Evolutionary conservation across 352 stramenopile genomes (phyloP).

Genomic region (Pythium pectinolyticum): DNA sequence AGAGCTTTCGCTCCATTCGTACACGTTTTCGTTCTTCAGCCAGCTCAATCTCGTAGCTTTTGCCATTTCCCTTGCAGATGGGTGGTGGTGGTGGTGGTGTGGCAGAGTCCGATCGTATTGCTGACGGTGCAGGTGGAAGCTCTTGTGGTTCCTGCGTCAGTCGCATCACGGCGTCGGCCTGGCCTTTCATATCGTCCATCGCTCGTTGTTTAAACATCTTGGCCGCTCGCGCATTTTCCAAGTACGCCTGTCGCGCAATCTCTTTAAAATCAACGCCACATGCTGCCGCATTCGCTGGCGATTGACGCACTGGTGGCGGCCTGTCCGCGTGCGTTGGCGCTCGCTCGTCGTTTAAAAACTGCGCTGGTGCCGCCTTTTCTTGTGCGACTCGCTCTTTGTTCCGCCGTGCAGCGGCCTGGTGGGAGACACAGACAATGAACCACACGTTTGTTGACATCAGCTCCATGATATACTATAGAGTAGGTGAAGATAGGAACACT

Average conservation of each 20-base stretch:
- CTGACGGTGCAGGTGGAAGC: background rate
- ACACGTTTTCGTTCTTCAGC: slow-evolving; percentile 1
- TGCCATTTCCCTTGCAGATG: background rate
- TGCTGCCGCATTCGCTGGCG: background rate
- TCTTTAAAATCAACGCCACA: background rate
- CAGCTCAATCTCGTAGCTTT: background rate
- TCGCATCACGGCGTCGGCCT: background rate
- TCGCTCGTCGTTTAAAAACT: slow-evolving; percentile 22
- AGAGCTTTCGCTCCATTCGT: background rate
- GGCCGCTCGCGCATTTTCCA: slow-evolving; percentile 4
- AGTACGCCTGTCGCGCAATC: background rate
- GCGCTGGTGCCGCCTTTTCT: slow-evolving; percentile 32
- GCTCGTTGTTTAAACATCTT: slow-evolving; percentile 8
- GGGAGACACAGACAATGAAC: background rate
- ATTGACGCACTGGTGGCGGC: background rate
- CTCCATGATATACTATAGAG: no score
- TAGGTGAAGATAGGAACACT: no score
- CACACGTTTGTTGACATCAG: no score
- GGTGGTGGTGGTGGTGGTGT: background rate
- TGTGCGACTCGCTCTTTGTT: slow-evolving; percentile 59
- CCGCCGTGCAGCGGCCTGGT: slow-evolving; percentile 45
- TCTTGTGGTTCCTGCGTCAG: background rate
- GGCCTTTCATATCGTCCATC: slow-evolving; percentile 4
- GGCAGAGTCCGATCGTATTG: no score
- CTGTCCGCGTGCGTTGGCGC: background rate